Evolutionary conservation across 2,329 filamentous ascomycete genomes (phyloP).

Genomic region (Malbranchea cinnamomea): DNA sequence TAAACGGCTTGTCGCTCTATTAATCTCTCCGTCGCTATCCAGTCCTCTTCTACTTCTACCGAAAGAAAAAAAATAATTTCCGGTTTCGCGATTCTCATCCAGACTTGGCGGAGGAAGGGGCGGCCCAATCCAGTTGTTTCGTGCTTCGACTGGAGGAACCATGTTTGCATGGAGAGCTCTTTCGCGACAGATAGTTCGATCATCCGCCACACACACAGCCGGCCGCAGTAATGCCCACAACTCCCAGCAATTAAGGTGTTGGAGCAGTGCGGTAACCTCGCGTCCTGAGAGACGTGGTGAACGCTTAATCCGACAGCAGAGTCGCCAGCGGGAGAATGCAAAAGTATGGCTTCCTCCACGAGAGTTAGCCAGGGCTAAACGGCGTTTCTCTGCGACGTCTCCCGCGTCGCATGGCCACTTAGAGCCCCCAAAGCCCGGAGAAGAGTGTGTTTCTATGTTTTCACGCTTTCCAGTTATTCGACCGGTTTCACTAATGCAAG

Average conservation of each 20-base stretch:
- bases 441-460: conserved; percentile 52
- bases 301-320: conserved; percentile 4
- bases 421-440: conserved; percentile 68
- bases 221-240: too few relatives aligned
- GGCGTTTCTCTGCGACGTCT: conserved; percentile 52
- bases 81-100: too few relatives aligned
- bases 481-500: conserved; percentile 1
- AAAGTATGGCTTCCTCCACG: conserved; percentile 5
- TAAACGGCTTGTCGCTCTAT: too few relatives aligned
- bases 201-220: too few relatives aligned
- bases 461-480: neutral
- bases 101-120: too few relatives aligned
- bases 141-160: too few relatives aligned
- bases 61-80: too few relatives aligned
- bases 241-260: conserved; percentile 2
- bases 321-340: conserved; percentile 4
- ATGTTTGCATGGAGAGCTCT: too few relatives aligned
- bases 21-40: too few relatives aligned
- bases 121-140: too few relatives aligned
- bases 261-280: conserved; percentile 3
- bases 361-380: conserved; percentile 16
- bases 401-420: conserved; percentile 59
- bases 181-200: too few relatives aligned
- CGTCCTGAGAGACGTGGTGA: conserved; percentile 1
- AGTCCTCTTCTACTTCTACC: too few relatives aligned